A percentile compares a stretch with the other conserved stretches of the same genome.
Conservation (phyloP, 371 early-diverging fungal species). For the Actinomortierella wolfii region DNA sequence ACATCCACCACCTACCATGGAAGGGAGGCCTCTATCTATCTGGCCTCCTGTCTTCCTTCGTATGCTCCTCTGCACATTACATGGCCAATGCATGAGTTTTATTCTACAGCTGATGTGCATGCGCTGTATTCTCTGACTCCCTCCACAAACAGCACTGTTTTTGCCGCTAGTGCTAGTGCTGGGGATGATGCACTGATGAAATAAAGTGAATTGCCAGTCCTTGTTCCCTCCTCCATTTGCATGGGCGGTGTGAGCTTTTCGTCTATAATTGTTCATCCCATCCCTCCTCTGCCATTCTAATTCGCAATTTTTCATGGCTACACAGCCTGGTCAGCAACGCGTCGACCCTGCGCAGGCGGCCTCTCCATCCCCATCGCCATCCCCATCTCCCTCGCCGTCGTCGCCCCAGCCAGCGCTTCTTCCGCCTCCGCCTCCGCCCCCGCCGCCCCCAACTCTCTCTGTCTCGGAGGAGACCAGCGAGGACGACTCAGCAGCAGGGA, state of each 20-base stretch:
- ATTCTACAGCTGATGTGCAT: too few species aligned
- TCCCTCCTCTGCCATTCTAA: neutral
- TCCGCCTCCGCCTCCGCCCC: neutral
- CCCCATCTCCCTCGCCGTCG: neutral
- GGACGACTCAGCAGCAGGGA: neutral
- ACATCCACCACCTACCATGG: too few species aligned
- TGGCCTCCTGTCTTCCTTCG: too few species aligned
- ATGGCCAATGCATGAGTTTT: too few species aligned
- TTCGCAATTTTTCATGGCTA: neutral
- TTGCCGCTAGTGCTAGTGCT: too few species aligned
- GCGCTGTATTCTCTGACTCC: neutral
- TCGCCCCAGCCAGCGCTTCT: neutral
- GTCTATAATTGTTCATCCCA: neutral
- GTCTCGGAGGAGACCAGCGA: neutral
- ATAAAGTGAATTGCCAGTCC: too few species aligned
- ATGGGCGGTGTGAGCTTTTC: too few species aligned
- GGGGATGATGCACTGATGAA: too few species aligned
- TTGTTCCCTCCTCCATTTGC: too few species aligned
- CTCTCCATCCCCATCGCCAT: neutral
- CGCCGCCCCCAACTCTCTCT: neutral
- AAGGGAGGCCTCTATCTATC: too few species aligned
- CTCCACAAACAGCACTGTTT: neutral
- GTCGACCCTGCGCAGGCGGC: neutral
- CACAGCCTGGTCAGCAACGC: neutral
- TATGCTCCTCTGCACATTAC: too few species aligned